A percentile compares a stretch with the other conserved stretches of the same genome.
phyloP scores from a whole-genome alignment of 345 rosid species.

The Ailanthus altissimus region DNA sequence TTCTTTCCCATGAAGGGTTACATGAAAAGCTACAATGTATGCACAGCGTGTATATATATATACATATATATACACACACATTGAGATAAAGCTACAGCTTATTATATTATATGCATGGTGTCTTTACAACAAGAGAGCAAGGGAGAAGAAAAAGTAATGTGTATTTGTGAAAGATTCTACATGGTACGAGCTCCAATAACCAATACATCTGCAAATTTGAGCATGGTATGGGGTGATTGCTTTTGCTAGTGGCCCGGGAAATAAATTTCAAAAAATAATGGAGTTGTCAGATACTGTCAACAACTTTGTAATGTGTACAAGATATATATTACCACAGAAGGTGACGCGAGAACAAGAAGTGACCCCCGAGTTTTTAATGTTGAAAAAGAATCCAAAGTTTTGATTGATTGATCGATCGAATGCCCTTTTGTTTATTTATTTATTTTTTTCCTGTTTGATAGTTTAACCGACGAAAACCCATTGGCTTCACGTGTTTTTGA shows the following conservation, averaged over 20 bases:
- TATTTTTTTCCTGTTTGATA: background rate
- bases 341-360: slow-evolving; percentile 25
- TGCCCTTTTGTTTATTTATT: no score
- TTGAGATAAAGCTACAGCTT: background rate
- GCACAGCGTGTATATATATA: background rate
- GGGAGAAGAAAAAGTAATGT: slow-evolving; percentile 5
- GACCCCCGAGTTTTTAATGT: slow-evolving; percentile 35
- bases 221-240: background rate
- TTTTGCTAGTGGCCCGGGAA: slow-evolving; percentile 10
- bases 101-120: background rate
- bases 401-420: slow-evolving; percentile 13
- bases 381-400: slow-evolving; percentile 56
- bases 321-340: slow-evolving; percentile 7
- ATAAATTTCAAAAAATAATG: background rate
- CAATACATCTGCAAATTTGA: slow-evolving; percentile 13
- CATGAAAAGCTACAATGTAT: background rate
- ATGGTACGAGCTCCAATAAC: slow-evolving; percentile 28
- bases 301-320: slow-evolving; percentile 13
- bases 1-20: slow-evolving; percentile 62
- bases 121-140: background rate
- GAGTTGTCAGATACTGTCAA: background rate
- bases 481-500: slow-evolving; percentile 45
- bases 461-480: slow-evolving; percentile 28
- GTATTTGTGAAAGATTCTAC: slow-evolving; percentile 30
- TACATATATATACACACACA: background rate